Base-by-base conservation (phyloP, 2,329 filamentous ascomycete species). In the Cercospora zeae-maydis region DNA sequence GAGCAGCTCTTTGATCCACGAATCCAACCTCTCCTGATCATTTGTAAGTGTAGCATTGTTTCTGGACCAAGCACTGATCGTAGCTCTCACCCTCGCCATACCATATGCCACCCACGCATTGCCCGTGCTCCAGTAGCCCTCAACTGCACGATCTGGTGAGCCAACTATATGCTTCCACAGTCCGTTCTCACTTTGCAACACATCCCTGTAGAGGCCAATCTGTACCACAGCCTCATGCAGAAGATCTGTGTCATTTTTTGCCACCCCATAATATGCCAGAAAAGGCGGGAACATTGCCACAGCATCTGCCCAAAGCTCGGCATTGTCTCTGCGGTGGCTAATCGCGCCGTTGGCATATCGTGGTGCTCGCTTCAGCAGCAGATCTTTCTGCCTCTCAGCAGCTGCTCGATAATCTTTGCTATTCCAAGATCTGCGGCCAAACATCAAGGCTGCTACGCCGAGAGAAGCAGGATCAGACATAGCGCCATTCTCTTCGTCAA, bases 221-320 rank as follows among this genome's bases (percentile, higher is more conserved):
- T 83, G 80, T 11, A 67, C 47, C 9, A 79, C 70, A 2, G 78
- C 75, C 61, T 76, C 73, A n/a, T 69, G 66, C 27, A 80, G 62
- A 16, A 78, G 63, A 7, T 57, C 66, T 11, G 73, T 33, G 58
- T 81, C 73, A n/a, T 73, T 68, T 0, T 68, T 72, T 13, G 74
- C 75, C 7, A 80, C 77, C 27, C 74, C 80, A 67, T 78, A 78
- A 67, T 80, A 82, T 3, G 80, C 80, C 16, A 82, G 70, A 45
- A 79, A 79, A 1, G 82, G 81, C n/a, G 81, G 80, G 1, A 76
- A 77, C 81, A 82, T 83, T 67, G 79, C 80, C 6, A 82, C 62
- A 66, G 78, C 81, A 68, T 83, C 82, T 13, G 80, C 76, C 79
- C 81, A 82, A 9, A 82, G 72, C 62, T 82, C 79, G 3, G 77